Conservation (phyloP, 345 rosid species). For the Moricandia arvensis region DNA sequence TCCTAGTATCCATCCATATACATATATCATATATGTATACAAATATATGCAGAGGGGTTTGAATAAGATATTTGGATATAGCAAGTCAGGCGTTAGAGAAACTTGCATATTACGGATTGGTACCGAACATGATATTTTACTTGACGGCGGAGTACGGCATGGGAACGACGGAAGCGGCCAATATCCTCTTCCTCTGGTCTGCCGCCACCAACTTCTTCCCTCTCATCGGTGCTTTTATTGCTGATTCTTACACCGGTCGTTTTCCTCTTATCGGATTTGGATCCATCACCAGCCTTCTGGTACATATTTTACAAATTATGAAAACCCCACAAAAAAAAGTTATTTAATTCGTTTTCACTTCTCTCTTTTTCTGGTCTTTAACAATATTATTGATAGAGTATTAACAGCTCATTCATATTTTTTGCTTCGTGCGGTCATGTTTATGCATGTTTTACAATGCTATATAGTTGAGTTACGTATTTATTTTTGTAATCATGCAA, state of each 20-base stretch:
- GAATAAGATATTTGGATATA: conserved; percentile 3
- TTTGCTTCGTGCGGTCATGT: not conserved
- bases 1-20: not conserved
- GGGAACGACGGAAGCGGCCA: conserved; percentile 47
- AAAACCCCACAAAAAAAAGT: not conserved
- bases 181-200: conserved; percentile 53
- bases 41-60: too few relatives aligned
- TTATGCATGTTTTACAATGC: not conserved
- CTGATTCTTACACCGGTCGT: conserved; percentile 68
- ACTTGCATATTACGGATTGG: conserved; percentile 51
- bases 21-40: not conserved
- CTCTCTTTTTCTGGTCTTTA: not conserved
- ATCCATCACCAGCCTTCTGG: conserved; percentile 49
- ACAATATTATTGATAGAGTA: not conserved
- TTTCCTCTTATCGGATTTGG: conserved; percentile 55
- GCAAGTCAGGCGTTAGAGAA: conserved; percentile 69
- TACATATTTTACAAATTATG: conserved; percentile 14
- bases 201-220: conserved; percentile 59
- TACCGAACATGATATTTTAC: conserved; percentile 63
- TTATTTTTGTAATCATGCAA: not conserved
- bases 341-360: not conserved
- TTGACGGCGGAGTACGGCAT: conserved; percentile 51
- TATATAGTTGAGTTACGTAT: not conserved
- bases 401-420: not conserved
- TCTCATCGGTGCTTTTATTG: conserved; percentile 56